These are phyloP conservation scores for Martiniozyma abietophila DNA, from an alignment of 805 yeast species.

Conservation along the genomic window DNA sequence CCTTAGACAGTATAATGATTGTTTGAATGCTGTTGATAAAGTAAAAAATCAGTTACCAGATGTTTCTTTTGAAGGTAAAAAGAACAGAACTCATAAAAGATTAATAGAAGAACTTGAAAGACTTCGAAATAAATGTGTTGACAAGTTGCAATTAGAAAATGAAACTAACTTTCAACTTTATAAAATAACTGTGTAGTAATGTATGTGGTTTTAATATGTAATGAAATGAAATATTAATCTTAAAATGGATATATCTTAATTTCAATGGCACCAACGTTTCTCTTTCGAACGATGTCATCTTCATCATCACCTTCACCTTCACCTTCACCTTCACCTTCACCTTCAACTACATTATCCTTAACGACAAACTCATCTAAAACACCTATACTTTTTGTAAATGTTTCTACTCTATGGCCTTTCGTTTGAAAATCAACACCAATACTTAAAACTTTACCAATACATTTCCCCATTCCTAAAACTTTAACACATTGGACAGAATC, in stretches of 20 bases:
- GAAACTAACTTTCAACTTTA: background rate
- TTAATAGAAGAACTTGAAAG: conserved; percentile 43
- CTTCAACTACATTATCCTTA: conserved; percentile 6
- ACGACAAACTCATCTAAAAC: conserved; percentile 59
- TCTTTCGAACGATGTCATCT: conserved; percentile 28
- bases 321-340: conserved; percentile 15
- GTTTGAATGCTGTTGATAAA: conserved; percentile 35
- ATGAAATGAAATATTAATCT: conserved; percentile 1
- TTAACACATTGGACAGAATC: conserved; percentile 33
- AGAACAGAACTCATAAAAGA: conserved; percentile 35
- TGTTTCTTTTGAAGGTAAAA: conserved; percentile 22
- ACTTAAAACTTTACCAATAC: conserved; percentile 54
- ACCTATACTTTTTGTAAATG: conserved; percentile 53
- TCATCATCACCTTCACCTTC: conserved; percentile 18
- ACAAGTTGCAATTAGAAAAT: conserved; percentile 7
- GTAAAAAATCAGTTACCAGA: conserved; percentile 21
- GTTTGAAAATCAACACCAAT: conserved; percentile 52
- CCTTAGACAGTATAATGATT: conserved; percentile 38
- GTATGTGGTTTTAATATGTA: conserved; percentile 1
- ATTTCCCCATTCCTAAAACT: conserved; percentile 68
- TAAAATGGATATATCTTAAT: conserved; percentile 26
- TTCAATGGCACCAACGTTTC: conserved; percentile 43
- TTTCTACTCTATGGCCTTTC: conserved; percentile 44
- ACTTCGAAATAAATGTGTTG: conserved; percentile 32
- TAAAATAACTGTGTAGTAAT: background rate